Conservation (phyloP, 78 protist genomes). For the Reticulomyxa filosa region DNA sequence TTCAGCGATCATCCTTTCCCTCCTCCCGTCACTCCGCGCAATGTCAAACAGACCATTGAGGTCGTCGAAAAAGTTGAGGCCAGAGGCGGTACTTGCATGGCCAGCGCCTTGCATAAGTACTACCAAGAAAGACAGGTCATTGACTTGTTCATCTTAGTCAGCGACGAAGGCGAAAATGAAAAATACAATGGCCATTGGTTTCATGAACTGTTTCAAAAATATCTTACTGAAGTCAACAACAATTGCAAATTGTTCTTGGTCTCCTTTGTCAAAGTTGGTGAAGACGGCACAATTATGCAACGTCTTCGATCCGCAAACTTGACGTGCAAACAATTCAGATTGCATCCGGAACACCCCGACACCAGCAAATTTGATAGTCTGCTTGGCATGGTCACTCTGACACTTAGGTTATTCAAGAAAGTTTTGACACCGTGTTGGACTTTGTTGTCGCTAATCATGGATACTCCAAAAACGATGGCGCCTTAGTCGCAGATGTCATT, state of each 20-base stretch:
- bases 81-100: conserved; percentile 1
- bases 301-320: not conserved
- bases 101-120: not conserved
- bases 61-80: not conserved
- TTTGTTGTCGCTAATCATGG: no score
- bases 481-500: no score
- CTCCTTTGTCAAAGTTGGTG: not conserved
- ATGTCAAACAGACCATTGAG: not conserved
- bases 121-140: not conserved
- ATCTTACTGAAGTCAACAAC: not conserved
- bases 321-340: not conserved
- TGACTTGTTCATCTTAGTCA: conserved; percentile 1
- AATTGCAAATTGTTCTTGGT: not conserved
- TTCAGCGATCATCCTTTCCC: not conserved
- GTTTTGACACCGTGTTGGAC: no score
- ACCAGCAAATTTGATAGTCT: not conserved
- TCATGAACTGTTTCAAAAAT: not conserved
- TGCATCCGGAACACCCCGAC: not conserved
- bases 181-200: not conserved
- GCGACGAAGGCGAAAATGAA: not conserved
- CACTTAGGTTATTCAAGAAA: no score
- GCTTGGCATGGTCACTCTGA: not conserved
- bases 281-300: not conserved
- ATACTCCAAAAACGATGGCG: no score
- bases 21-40: not conserved